Evolutionary conservation across 1,284 basidiomycete species (phyloP).

Genomic region (Lignosus rhinocerotis): DNA sequence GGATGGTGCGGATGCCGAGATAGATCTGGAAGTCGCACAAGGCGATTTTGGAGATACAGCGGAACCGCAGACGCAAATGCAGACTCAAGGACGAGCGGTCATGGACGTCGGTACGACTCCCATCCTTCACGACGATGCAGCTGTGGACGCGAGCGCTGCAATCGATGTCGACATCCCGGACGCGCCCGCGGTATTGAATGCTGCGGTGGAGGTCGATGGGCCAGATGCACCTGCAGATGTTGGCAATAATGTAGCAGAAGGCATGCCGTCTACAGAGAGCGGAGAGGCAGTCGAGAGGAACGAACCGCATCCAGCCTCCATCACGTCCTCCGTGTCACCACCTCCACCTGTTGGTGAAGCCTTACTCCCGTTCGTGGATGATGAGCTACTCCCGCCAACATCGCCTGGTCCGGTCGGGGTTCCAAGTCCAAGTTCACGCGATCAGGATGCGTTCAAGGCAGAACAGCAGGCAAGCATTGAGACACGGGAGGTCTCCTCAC

Average conservation of each 20-base stretch:
- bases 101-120: not conserved
- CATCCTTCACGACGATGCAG: not conserved
- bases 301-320: not conserved
- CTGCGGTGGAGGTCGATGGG: too few relatives aligned
- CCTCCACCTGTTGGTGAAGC: not conserved
- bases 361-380: not conserved
- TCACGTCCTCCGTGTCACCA: not conserved
- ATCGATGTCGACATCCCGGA: not conserved
- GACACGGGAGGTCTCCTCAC: too few relatives aligned
- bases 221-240: too few relatives aligned
- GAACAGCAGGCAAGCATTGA: too few relatives aligned
- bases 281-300: not conserved
- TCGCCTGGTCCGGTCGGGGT: not conserved
- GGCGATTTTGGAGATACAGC: not conserved
- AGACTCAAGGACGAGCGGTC: not conserved
- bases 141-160: not conserved
- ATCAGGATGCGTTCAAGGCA: not conserved
- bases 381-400: not conserved
- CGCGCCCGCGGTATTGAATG: too few relatives aligned
- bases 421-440: not conserved
- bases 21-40: not conserved
- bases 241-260: too few relatives aligned
- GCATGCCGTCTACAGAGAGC: not conserved
- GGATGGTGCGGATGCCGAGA: not conserved
- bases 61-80: not conserved